Evolutionary conservation across 2,329 filamentous ascomycete genomes (phyloP).

Genomic region (Pseudogymnoascus sp.): DNA sequence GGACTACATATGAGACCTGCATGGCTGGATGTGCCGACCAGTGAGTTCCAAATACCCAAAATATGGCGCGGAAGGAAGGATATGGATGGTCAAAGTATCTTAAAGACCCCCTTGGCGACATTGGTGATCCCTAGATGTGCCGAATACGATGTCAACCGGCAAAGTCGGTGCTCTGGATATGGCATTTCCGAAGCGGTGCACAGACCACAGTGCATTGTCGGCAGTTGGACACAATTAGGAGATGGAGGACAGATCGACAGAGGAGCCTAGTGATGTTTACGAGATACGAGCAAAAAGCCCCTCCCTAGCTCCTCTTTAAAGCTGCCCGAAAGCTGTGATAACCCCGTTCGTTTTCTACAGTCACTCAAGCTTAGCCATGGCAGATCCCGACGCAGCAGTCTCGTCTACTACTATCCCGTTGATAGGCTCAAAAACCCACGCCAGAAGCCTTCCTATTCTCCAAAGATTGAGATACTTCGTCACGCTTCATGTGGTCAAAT

Average conservation of each 20-base stretch:
- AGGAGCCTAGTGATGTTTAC: background rate
- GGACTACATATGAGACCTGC: background rate
- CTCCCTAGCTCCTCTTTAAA: background rate
- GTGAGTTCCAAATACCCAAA: background rate
- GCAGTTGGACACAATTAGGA: background rate
- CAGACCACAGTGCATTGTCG: background rate
- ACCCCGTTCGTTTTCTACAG: background rate
- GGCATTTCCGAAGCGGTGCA: background rate
- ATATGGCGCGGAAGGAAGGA: background rate
- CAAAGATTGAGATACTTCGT: background rate
- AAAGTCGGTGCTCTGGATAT: background rate
- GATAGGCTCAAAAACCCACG: background rate
- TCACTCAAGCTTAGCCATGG: background rate
- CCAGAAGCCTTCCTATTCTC: background rate
- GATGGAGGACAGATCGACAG: background rate
- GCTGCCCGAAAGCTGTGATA: background rate
- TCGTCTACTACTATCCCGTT: background rate
- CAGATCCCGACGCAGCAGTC: background rate
- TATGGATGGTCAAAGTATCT: background rate
- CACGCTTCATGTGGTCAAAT: background rate
- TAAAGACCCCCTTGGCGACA: background rate
- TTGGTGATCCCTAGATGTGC: background rate
- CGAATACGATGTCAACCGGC: background rate
- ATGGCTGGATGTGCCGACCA: background rate
- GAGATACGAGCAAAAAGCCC: background rate